These are phyloP conservation scores for Boletus sp. DNA, from an alignment of 768 basidiomycete genomes.

Conservation along the genomic window DNA sequence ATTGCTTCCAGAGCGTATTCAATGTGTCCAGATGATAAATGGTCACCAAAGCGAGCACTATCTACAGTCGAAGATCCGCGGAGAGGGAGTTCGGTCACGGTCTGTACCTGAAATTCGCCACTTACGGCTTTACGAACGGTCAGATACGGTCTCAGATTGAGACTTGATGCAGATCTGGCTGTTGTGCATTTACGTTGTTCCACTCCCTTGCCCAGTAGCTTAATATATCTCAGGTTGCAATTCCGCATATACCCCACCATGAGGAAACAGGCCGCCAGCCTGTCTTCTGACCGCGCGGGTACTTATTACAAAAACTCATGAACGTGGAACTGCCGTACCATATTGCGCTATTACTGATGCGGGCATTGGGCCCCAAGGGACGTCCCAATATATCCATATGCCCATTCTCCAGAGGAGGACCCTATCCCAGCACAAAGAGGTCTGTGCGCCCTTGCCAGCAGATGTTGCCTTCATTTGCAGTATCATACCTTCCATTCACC, in stretches of 20 bases:
- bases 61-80: not conserved
- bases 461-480: not conserved
- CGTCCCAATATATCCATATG: not conserved
- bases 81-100: not conserved
- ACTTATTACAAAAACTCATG: not conserved
- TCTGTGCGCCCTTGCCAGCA: not conserved
- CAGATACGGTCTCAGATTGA: not conserved
- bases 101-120: not conserved
- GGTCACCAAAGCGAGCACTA: not conserved
- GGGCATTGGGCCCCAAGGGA: not conserved
- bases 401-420: not conserved
- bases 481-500: not conserved
- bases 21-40: no score
- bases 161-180: not conserved
- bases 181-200: constrained; percentile 1
- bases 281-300: constrained; percentile 1
- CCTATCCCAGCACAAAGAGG: no score
- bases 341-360: not conserved
- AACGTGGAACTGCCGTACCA: constrained; percentile 2
- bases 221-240: not conserved
- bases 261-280: not conserved
- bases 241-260: constrained; percentile 4
- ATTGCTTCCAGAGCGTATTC: not conserved
- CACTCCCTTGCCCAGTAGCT: not conserved
- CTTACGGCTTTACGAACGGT: not conserved